Evolutionary conservation across 495 filamentous ascomycete genomes (phyloP).

Genomic region (Penicillium argentinense): DNA sequence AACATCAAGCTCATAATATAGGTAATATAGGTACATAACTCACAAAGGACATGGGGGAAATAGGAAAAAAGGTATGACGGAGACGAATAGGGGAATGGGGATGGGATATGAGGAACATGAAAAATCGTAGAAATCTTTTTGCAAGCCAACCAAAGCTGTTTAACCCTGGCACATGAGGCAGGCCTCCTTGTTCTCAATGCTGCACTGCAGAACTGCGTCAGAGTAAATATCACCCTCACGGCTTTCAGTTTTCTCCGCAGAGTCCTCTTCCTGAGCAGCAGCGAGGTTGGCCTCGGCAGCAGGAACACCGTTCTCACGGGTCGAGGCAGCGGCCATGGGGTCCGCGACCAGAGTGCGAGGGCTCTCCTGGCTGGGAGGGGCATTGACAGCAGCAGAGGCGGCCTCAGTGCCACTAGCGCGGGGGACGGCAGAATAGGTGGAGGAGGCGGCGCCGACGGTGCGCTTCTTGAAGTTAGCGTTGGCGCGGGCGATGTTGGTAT

Average conservation of each 20-base stretch:
- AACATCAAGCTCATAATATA: slow-evolving; percentile 46
- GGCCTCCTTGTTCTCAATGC: slow-evolving; percentile 87
- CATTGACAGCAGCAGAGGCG: slow-evolving; percentile 12
- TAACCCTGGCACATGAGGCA: slow-evolving; percentile 91
- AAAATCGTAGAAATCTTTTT: slow-evolving; percentile 18
- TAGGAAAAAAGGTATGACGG: too few relatives aligned
- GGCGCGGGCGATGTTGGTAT: slow-evolving; percentile 73
- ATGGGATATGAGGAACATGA: slow-evolving; percentile 11
- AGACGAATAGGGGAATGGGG: background rate
- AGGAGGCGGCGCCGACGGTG: slow-evolving; percentile 44
- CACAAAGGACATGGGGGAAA: slow-evolving; percentile 8
- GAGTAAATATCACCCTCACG: slow-evolving; percentile 78
- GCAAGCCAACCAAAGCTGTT: slow-evolving; percentile 16
- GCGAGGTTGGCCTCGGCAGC: slow-evolving; percentile 13
- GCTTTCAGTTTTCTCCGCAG: slow-evolving; percentile 59
- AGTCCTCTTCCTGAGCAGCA: slow-evolving; percentile 46
- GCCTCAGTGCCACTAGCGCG: slow-evolving; percentile 44
- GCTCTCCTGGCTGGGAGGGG: slow-evolving; percentile 53
- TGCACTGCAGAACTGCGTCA: slow-evolving; percentile 85
- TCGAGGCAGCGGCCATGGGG: slow-evolving; percentile 48
- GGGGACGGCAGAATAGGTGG: slow-evolving; percentile 58
- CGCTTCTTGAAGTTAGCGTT: slow-evolving; percentile 66
- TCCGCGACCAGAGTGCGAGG: slow-evolving; percentile 74
- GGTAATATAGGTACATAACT: slow-evolving; percentile 41
- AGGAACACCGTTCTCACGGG: slow-evolving; percentile 37